Percentiles rank a stretch among this genome's conserved stretches.
phyloP scores from a whole-genome alignment of 139 green algal genomes.

The Chlamydomonas asymmetrica region DNA sequence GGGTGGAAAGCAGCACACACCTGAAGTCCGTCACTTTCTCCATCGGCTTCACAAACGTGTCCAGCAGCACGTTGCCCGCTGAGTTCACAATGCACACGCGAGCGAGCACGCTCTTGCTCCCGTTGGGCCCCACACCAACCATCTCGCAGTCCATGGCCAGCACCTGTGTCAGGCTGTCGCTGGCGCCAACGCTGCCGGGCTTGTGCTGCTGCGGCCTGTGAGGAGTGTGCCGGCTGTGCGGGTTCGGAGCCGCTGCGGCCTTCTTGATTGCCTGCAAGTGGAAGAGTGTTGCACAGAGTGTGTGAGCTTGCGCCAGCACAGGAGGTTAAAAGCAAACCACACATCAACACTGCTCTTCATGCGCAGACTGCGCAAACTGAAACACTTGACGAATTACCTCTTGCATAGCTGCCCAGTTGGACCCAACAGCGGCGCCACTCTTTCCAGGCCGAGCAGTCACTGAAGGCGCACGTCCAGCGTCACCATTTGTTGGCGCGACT shows the following conservation, averaged over 20 bases:
- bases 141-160: conserved; percentile 97
- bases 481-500: too few relatives aligned
- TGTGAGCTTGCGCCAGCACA: background rate
- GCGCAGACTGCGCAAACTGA: background rate
- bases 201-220: background rate
- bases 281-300: background rate
- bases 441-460: background rate
- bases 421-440: background rate
- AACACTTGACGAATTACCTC: conserved; percentile 25
- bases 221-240: too few relatives aligned
- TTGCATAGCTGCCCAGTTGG: conserved; percentile 37
- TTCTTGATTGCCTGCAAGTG: background rate
- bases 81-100: conserved; percentile 81
- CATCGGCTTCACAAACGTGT: conserved; percentile 69
- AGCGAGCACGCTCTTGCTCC: conserved; percentile 65
- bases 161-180: conserved; percentile 42
- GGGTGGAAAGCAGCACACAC: too few relatives aligned
- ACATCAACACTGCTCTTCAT: background rate
- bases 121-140: conserved; percentile 84
- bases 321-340: too few relatives aligned
- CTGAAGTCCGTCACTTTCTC: conserved; percentile 85
- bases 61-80: conserved; percentile 75
- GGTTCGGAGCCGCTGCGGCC: background rate
- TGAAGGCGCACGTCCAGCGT: background rate
- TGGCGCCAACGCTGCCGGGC: conserved; percentile 3